Base-by-base conservation (phyloP, 75 land plant species). In the Picea glauca region DNA sequence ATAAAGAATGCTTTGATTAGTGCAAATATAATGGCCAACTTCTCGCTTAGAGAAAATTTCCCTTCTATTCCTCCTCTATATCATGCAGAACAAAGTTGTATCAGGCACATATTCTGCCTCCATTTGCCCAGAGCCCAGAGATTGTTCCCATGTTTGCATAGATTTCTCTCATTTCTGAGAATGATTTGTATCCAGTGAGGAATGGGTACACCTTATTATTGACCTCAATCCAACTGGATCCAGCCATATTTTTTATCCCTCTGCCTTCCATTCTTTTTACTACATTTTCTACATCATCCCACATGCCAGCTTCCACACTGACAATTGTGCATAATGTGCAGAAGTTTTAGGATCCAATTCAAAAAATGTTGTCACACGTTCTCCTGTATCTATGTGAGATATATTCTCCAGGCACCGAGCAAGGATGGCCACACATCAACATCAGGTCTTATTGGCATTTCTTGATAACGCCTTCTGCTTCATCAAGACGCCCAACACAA, bases 371-470 rank as follows among this genome's bases (percentile, higher is more conserved):
- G 65, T 70, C 3, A 83, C 78, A 43, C 54, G 14, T 68, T 83
- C 85, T 12, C 81, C 85, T 60, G 75, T 38, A 26, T 76, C 82
- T 6, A 80, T 30, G 58, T 76, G 65, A 31, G 68, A 80, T 83
- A 74, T 23, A 79, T 83, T 61, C 81, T 80, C 21, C 82, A 83
- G 59, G 85, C 78, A 21, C 78, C 77, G 21, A 83, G 78, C 13
- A 83, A 58, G 50, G 85, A 77, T 60, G 75, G 78, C 82, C 85
- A 83, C 5, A 76, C 81, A 5, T 65, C 65, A n/a, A 15, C 82
- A 65, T 75, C 85, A 67, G 75, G 75, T 58, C 75, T 33, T 9
- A 79, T 40, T 21, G 74, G 76, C 77, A 79, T 79, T n/a, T 66
- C 57, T 67, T 56, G 1, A 83, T 57, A 20, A 80, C 76, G 2